Base-by-base conservation (phyloP, 305 asterid species). In the Fraxinus angustifolia region DNA sequence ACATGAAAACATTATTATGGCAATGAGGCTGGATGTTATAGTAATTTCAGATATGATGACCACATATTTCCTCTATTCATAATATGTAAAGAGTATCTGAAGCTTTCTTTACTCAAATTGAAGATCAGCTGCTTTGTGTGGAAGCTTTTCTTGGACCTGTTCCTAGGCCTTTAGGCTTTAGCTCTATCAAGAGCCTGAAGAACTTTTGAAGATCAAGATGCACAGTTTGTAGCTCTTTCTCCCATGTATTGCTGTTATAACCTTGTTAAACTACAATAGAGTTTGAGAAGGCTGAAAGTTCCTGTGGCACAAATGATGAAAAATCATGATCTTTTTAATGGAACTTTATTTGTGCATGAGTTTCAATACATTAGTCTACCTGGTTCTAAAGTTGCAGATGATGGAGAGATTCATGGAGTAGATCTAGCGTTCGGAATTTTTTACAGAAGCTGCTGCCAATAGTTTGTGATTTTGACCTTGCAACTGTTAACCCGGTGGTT, bases 1-100 rank as follows among this genome's bases (percentile, higher is more conserved):
- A 78, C 40, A 79, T 35, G 80, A 30, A 48, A 42, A 35, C 79
- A 35, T 34, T 48, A 75, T 65, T 75, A 70, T 80, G 38, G 83
- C 48, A 73, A 58, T 75, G 50, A 53, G 81, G 82, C 62, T 48
- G 34, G 50, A 34, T 36, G 19, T 28, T 67, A 28, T 67, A 8
- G 67, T 73, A 72, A 38, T 33, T 53, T 38, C 36, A 23, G 42
- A 75, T 11, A 28, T 75, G 42, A 75, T 76, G 75, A 82, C 73
- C 62, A n/a, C 81, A 76, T 75, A 21, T 75, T 48, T 40, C 78
- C 78, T 75, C 76, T 26, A 75, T 62, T 33, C 33, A 67, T 67
- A 67, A 67, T 4, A 67, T 28, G 36, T 67, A 3, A 28, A 67
- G 8, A 67, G 73, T 28, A 3, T 67, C 33, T 28, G 19, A 67